Conservation (phyloP, 352 stramenopile genomes). For the Pythium chondricola region DNA sequence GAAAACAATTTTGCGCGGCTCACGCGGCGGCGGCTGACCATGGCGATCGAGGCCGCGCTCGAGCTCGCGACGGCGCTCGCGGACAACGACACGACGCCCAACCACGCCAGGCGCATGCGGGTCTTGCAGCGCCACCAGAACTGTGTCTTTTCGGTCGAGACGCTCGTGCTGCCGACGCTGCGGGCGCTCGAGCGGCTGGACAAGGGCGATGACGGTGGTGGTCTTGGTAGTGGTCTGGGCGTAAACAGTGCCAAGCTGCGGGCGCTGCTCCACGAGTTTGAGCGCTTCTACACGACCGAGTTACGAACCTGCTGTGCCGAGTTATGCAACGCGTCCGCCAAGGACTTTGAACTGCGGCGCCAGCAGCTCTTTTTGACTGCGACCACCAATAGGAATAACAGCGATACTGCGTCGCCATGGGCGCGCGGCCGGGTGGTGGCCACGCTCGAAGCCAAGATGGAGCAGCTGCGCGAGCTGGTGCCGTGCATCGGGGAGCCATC, state of each 20-base stretch:
- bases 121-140: conserved; percentile 66
- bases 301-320: conserved; percentile 31
- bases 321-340: conserved; percentile 30
- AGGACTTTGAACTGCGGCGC: conserved; percentile 46
- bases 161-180: conserved; percentile 51
- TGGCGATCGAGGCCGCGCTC: conserved; percentile 53
- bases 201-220: conserved; percentile 24
- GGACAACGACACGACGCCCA: conserved; percentile 15
- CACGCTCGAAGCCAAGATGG: conserved; percentile 11
- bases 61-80: conserved; percentile 40
- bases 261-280: conserved; percentile 32
- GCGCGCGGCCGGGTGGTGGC: conserved; percentile 5
- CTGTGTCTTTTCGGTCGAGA: conserved; percentile 60
- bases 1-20: conserved; percentile 72
- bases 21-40: conserved; percentile 58
- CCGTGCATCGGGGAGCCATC: conserved; percentile 18
- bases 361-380: conserved; percentile 34
- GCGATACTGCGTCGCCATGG: too few relatives aligned
- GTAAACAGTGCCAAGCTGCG: conserved; percentile 42
- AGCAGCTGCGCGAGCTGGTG: conserved; percentile 11
- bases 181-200: conserved; percentile 52
- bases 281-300: conserved; percentile 26
- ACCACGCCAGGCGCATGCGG: conserved; percentile 23
- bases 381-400: neutral
- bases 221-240: too few relatives aligned